These are phyloP conservation scores for Colletotrichum simmondsii DNA, from an alignment of 2,329 filamentous ascomycete species.

Conservation along the genomic window DNA sequence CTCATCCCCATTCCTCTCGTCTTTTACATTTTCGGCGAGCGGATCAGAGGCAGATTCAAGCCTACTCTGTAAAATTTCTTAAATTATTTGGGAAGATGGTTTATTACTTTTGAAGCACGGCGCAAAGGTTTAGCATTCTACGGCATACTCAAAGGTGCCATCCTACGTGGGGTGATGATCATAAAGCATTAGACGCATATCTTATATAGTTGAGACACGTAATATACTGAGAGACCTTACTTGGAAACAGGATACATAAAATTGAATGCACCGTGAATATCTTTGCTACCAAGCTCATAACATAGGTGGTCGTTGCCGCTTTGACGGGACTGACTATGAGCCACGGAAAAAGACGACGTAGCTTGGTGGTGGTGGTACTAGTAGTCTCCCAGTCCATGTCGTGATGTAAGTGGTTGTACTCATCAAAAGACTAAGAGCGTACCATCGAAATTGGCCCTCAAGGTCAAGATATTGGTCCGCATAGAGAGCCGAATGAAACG, in stretches of 20 bases:
- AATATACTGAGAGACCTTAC: too few species aligned
- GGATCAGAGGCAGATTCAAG: slow-evolving; percentile 42
- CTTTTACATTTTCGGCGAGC: slow-evolving; percentile 50
- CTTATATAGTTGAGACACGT: neutral
- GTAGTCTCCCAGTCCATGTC: too few species aligned
- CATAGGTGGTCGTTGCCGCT: too few species aligned
- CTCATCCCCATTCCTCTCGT: slow-evolving; percentile 50
- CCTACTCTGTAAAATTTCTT: neutral
- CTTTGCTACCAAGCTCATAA: too few species aligned
- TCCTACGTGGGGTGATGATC: neutral
- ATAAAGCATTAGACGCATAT: neutral
- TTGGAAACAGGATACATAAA: too few species aligned
- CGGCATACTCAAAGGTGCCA: neutral
- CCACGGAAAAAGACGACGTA: too few species aligned
- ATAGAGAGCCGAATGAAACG: neutral
- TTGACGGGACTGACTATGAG: too few species aligned
- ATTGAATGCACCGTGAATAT: too few species aligned
- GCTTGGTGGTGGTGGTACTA: too few species aligned
- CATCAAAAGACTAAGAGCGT: neutral
- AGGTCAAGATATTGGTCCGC: neutral
- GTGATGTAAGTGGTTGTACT: neutral
- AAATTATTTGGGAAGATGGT: neutral
- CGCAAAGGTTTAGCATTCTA: neutral
- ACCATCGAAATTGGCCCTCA: neutral
- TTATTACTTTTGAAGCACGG: neutral